Base-by-base conservation (phyloP, 306 rosid genomes). In the Lagenaria siceraria region DNA sequence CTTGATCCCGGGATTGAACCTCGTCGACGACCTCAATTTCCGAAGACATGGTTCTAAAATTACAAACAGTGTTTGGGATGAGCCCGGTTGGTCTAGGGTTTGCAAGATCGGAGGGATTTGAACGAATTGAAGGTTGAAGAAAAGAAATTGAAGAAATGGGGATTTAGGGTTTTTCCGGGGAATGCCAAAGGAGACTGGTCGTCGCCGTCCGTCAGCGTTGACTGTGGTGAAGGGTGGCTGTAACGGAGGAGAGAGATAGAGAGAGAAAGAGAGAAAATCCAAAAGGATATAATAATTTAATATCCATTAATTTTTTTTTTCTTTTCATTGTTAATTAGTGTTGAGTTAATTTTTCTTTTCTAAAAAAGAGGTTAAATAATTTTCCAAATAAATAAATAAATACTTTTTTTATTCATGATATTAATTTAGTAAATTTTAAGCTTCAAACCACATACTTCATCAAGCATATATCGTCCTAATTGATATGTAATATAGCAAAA, bases 21-120 rank as follows among this genome's bases (percentile, higher is more conserved):
- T 89, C 97, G 11, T 92, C 99, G 19, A 95, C 97, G 76, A 95
- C 99, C 92, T 95, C 98, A 88, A 96, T 96, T 87, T 96, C 99
- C 81, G 99, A 96, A 53, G 98, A 88, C 99, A 96, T 96, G 3
- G 3, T 46, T 48, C 0, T 13, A 17, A 35, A 71, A 51, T 73
- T 17, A 25, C 17, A 35, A 73, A 14, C 6, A 15, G 35, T 5
- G 21, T 0, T 43, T 21, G 24, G 7, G 8, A 71, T 14, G 38
- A 71, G 24, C 51, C 79, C 56, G 43, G 73, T 11, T 29, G 5
- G 10, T 60, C 71, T 9, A 43, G 55, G 79, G 79, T 27, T 59
- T 62, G 60, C 12, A 4, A 51, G 80, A 78, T 49, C 80, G 80
- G 59, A 27, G 9, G 22, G 29, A 77, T 24, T 77, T 25, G 72